Percentiles rank a stretch among this genome's conserved stretches.
phyloP scores from a whole-genome alignment of 768 basidiomycete species.

The Mrakia gelida region DNA sequence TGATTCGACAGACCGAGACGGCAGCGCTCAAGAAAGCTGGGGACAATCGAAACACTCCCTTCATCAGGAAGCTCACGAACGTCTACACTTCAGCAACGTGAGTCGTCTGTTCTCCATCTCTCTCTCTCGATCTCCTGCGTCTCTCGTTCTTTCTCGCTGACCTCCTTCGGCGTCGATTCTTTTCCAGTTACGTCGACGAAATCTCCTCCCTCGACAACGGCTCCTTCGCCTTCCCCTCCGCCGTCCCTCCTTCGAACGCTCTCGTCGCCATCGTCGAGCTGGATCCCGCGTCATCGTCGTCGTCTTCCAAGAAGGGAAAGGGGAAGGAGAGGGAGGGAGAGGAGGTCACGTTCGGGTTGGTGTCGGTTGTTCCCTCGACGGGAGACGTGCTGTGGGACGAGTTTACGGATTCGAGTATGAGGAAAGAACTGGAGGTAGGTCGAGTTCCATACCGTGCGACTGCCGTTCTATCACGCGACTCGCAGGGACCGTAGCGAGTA shows the following conservation, averaged over 20 bases:
- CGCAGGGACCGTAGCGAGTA: too few relatives aligned
- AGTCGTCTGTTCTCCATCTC: constrained; percentile 41
- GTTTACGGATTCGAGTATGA: constrained; percentile 65
- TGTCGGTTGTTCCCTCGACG: constrained; percentile 76
- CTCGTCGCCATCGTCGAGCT: constrained; percentile 70
- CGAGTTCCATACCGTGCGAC: background rate
- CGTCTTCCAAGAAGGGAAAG: constrained; percentile 2
- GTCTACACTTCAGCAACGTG: constrained; percentile 85
- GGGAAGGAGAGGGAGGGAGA: constrained; percentile 47
- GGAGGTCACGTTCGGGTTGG: constrained; percentile 59
- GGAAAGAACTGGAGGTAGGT: constrained; percentile 54
- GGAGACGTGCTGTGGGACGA: constrained; percentile 93
- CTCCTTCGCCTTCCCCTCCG: constrained; percentile 32
- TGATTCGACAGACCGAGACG: constrained; percentile 45
- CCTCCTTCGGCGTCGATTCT: background rate
- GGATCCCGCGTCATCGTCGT: background rate
- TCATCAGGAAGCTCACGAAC: constrained; percentile 55
- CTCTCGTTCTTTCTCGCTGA: background rate
- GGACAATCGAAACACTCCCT: constrained; percentile 45
- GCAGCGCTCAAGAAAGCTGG: constrained; percentile 45
- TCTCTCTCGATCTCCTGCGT: background rate
- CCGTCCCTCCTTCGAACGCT: constrained; percentile 55
- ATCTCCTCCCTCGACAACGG: constrained; percentile 42
- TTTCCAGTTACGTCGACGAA: constrained; percentile 72
- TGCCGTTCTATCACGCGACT: background rate